These are phyloP conservation scores for Kitagawia praeruptora DNA, from an alignment of 129 eudicot species.

Conservation along the genomic window DNA sequence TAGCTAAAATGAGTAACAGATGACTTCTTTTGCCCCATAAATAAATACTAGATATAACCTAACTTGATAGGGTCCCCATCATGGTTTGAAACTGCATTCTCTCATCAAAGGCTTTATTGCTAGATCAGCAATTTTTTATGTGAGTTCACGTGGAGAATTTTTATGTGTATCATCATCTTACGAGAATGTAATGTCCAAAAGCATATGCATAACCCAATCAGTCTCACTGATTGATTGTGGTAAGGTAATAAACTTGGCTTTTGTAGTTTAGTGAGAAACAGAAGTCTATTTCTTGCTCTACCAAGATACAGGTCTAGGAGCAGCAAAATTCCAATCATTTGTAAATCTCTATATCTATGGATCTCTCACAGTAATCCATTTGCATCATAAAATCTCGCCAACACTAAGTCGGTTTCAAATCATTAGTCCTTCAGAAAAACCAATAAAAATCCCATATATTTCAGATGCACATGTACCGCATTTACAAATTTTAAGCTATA, in stretches of 20 bases:
- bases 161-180: too few relatives aligned
- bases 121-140: not conserved
- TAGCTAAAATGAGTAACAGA: too few relatives aligned
- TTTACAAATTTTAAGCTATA: not conserved
- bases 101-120: not conserved
- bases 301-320: not conserved
- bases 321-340: not conserved
- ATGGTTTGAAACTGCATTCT: not conserved
- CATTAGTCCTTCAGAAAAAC: not conserved
- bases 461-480: not conserved
- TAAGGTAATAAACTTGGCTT: not conserved
- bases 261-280: not conserved
- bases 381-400: not conserved
- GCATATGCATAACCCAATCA: not conserved
- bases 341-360: not conserved
- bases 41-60: too few relatives aligned
- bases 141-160: not conserved
- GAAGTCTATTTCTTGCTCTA: too few relatives aligned
- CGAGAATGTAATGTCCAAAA: not conserved
- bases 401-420: not conserved
- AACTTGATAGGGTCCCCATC: too few relatives aligned
- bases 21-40: too few relatives aligned
- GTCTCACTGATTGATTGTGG: not conserved
- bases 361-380: not conserved
- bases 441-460: not conserved